Conservation (phyloP, 192 early-diverging fungal genomes). For the Backusella tuberculispora region DNA sequence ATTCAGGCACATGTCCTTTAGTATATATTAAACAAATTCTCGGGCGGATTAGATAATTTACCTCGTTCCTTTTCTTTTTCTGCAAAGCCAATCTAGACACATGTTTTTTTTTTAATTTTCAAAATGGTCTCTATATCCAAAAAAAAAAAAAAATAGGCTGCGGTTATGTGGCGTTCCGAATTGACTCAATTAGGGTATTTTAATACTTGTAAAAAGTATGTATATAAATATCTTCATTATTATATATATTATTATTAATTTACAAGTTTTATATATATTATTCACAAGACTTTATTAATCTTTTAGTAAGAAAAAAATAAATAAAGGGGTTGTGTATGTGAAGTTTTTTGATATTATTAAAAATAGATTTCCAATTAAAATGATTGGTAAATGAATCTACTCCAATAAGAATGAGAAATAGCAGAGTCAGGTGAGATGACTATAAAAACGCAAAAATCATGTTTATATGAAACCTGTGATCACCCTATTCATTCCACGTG, state of each 20-base stretch:
- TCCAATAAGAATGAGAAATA: neutral
- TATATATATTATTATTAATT: no score
- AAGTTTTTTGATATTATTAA: neutral
- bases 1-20: no score
- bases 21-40: no score
- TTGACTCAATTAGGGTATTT: no score
- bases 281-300: slow-evolving; percentile 5
- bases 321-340: neutral
- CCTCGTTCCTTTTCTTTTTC: neutral
- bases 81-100: neutral
- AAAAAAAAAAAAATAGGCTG: neutral
- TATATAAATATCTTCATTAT: no score
- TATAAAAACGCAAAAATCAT: neutral
- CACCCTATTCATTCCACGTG: slow-evolving; percentile 3
- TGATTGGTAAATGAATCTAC: neutral
- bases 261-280: neutral
- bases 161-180: neutral
- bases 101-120: neutral
- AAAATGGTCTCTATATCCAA: neutral
- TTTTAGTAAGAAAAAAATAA: neutral
- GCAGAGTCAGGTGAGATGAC: neutral
- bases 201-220: no score
- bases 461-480: slow-evolving; percentile 9
- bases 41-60: neutral
- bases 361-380: neutral